A percentile compares a stretch with the other conserved stretches of the same genome.
These are phyloP conservation scores for Neopestalotiopsis rosae DNA, from an alignment of 2,329 filamentous ascomycete species.

Conservation along the genomic window DNA sequence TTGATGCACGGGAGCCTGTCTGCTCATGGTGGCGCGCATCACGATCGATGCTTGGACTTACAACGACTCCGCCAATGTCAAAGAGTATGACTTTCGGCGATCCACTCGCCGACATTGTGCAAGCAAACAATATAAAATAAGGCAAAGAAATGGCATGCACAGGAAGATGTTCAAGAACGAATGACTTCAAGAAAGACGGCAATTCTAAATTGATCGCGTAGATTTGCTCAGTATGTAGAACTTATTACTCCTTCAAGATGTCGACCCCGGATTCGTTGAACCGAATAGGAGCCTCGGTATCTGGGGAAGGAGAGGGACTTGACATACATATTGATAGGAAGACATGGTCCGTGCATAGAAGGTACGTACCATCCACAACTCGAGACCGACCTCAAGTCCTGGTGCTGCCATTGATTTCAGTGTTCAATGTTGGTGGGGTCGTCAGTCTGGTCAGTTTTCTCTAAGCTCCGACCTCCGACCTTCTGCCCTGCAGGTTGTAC, in stretches of 20 bases:
- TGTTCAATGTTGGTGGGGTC: not conserved
- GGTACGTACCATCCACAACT: too few relatives aligned
- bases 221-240: not conserved
- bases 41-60: conserved; percentile 57
- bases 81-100: conserved; percentile 82
- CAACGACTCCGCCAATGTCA: conserved; percentile 96
- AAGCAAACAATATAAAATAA: not conserved
- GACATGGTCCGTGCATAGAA: not conserved
- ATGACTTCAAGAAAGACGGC: not conserved
- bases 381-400: not conserved
- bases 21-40: not conserved
- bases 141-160: not conserved
- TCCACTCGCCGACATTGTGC: conserved; percentile 31
- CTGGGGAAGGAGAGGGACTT: not conserved
- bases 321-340: not conserved
- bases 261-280: conserved; percentile 13
- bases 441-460: not conserved
- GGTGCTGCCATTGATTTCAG: too few relatives aligned
- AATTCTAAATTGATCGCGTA: not conserved
- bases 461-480: conserved; percentile 9
- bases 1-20: not conserved
- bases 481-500: too few relatives aligned
- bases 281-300: conserved; percentile 17
- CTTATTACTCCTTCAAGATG: not conserved
- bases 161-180: not conserved